Conservation (phyloP, 2,329 filamentous ascomycete species). For the Fusarium setosum region DNA sequence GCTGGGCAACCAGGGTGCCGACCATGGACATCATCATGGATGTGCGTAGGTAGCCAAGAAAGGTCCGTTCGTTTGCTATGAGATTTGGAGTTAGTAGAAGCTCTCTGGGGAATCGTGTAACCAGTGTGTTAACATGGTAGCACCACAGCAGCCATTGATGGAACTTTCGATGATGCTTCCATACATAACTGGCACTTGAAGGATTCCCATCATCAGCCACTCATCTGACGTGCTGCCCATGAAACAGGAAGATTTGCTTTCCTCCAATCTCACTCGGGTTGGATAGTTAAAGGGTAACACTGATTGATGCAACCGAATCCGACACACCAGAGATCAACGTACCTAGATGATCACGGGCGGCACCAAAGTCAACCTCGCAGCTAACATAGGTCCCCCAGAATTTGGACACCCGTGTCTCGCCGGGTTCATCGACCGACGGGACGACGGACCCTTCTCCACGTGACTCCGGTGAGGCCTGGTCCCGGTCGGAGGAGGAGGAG, state of each 20-base stretch:
- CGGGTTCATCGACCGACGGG: slow-evolving; percentile 31
- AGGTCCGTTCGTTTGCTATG: slow-evolving; percentile 79
- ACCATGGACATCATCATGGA: slow-evolving; percentile 76
- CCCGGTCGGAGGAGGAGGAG: not conserved
- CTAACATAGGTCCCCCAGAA: slow-evolving; percentile 39
- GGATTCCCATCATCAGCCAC: not conserved
- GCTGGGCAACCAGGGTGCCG: slow-evolving; percentile 73
- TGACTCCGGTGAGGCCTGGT: slow-evolving; percentile 20
- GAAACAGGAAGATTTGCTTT: not conserved
- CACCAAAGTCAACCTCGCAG: slow-evolving; percentile 40
- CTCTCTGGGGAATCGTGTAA: not conserved
- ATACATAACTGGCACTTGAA: not conserved
- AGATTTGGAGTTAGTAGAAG: not conserved
- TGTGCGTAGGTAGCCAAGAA: slow-evolving; percentile 78
- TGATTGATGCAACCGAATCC: no score
- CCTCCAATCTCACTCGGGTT: slow-evolving; percentile 24
- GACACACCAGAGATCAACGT: slow-evolving; percentile 10
- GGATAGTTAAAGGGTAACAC: not conserved
- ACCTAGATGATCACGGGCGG: slow-evolving; percentile 42
- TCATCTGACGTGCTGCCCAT: not conserved
- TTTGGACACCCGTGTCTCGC: slow-evolving; percentile 14
- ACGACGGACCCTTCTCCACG: slow-evolving; percentile 38
- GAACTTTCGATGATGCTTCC: not conserved
- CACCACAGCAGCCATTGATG: not conserved
- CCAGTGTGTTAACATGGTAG: not conserved